A percentile compares a stretch with the other conserved stretches of the same genome.
Conservation (phyloP, 2,329 filamentous ascomycete genomes). For the Alternaria novae-zelandiae region DNA sequence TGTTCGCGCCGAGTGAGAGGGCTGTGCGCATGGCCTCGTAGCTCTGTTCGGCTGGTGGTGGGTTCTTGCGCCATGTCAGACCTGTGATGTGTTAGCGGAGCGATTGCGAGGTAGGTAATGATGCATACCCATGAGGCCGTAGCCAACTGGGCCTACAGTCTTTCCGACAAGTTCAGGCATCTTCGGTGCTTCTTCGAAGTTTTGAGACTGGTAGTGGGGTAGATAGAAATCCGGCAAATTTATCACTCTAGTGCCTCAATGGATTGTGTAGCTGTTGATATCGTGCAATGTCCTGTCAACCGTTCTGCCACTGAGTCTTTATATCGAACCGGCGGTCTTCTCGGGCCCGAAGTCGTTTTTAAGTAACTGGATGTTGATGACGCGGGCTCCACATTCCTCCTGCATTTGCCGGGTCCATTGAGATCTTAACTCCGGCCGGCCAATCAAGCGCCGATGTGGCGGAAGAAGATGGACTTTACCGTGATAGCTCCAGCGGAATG, state of each 20-base stretch:
- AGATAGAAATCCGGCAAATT: not conserved
- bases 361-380: constrained; percentile 2
- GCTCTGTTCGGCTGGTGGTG: constrained; percentile 45
- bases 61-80: constrained; percentile 54
- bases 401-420: not conserved
- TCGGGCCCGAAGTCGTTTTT: constrained; percentile 7
- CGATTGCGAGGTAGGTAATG: not conserved
- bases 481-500: not conserved
- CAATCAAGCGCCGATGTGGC: constrained; percentile 1
- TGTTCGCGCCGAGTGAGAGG: constrained; percentile 51
- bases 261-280: not conserved
- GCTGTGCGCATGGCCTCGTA: constrained; percentile 56
- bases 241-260: not conserved
- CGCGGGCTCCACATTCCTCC: not conserved
- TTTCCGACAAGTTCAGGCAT: constrained; percentile 48
- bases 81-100: constrained; percentile 36
- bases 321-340: not conserved
- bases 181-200: constrained; percentile 2
- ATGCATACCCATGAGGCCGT: constrained; percentile 54
- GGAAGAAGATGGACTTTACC: not conserved
- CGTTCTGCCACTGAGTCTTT: not conserved
- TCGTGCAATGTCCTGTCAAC: not conserved
- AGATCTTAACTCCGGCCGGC: not conserved
- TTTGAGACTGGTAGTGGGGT: constrained; percentile 4
- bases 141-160: constrained; percentile 52